Conservation (phyloP, 352 stramenopile species). For the Globisporangium takayamanum region DNA sequence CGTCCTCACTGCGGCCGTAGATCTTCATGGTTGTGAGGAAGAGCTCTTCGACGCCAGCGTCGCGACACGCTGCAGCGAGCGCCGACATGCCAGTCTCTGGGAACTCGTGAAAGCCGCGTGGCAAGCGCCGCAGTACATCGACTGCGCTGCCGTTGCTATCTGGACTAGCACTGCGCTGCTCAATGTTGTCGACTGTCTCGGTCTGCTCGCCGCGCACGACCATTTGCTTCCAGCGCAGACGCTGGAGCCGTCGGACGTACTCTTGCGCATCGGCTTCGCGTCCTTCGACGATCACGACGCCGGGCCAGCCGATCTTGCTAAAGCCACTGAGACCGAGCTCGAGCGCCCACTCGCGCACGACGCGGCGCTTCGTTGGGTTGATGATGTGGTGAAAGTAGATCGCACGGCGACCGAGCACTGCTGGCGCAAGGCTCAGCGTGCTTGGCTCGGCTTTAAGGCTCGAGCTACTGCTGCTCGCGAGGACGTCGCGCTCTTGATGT, state of each 20-base stretch:
- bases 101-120: slow-evolving; percentile 49
- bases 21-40: slow-evolving; percentile 84
- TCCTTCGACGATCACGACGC: slow-evolving; percentile 71
- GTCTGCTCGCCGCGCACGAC: slow-evolving; percentile 70
- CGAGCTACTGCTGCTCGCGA: neutral
- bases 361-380: slow-evolving; percentile 54
- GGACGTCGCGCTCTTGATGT: neutral
- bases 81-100: slow-evolving; percentile 59
- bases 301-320: slow-evolving; percentile 81
- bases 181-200: slow-evolving; percentile 7
- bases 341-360: slow-evolving; percentile 63
- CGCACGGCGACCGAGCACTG: slow-evolving; percentile 47
- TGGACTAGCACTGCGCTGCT: no score
- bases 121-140: slow-evolving; percentile 30
- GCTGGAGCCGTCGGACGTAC: slow-evolving; percentile 69
- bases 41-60: slow-evolving; percentile 46
- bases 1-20: slow-evolving; percentile 22
- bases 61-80: slow-evolving; percentile 41
- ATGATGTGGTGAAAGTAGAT: slow-evolving; percentile 88
- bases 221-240: slow-evolving; percentile 79
- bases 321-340: slow-evolving; percentile 64
- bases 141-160: slow-evolving; percentile 9
- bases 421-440: neutral
- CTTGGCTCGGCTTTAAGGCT: no score
- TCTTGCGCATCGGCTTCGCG: slow-evolving; percentile 42